phyloP scores from a whole-genome alignment of 2,329 filamentous ascomycete genomes.

The Ophiostoma triangulosporum region DNA sequence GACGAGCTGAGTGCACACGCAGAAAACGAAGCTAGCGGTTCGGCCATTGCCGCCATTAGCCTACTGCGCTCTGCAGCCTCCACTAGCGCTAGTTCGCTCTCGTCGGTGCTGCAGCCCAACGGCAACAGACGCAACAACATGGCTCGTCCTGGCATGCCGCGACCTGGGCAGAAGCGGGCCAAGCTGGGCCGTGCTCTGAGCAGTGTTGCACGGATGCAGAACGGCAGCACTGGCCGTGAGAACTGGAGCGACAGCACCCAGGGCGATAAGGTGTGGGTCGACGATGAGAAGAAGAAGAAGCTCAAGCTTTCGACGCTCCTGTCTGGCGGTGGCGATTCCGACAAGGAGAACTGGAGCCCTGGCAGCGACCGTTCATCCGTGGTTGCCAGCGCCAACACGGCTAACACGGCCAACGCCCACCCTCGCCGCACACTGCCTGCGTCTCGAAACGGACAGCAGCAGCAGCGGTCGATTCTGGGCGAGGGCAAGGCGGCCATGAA shows the following conservation, averaged over 20 bases:
- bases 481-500: conserved; percentile 24
- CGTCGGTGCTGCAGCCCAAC: conserved; percentile 35
- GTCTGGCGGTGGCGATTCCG: conserved; percentile 54
- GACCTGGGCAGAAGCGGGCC: conserved; percentile 41
- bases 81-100: conserved; percentile 27
- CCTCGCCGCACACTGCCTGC: conserved; percentile 25
- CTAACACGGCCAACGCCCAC: conserved; percentile 16
- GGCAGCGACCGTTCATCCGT: conserved; percentile 31
- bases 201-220: conserved; percentile 48
- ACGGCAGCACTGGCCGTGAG: background rate
- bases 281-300: conserved; percentile 24
- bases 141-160: conserved; percentile 18
- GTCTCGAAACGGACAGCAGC: conserved; percentile 17
- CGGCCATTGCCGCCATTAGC: conserved; percentile 68
- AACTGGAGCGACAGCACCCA: background rate
- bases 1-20: conserved; percentile 67
- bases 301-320: conserved; percentile 28
- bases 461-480: conserved; percentile 25
- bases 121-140: conserved; percentile 50
- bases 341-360: conserved; percentile 84
- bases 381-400: conserved; percentile 14
- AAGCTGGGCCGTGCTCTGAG: conserved; percentile 49
- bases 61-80: conserved; percentile 57
- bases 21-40: conserved; percentile 67
- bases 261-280: conserved; percentile 16